These are phyloP conservation scores for Selaginella moellendorffii DNA, from an alignment of 75 land plant species.

Conservation along the genomic window DNA sequence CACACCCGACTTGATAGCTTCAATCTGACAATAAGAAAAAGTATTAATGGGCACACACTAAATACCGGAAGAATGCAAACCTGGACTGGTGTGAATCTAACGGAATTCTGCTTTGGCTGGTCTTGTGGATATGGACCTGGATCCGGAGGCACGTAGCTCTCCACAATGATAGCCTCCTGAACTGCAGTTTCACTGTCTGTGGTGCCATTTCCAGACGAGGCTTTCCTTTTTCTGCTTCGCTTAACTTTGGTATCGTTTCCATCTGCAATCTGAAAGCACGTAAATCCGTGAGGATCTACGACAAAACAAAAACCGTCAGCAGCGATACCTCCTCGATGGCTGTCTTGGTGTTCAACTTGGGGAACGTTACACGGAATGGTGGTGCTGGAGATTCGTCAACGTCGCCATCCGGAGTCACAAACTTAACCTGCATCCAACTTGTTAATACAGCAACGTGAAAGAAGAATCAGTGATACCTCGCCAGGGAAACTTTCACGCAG, in stretches of 20 bases:
- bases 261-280: no score
- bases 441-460: not conserved
- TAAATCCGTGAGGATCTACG: no score
- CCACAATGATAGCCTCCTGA: constrained; percentile 43
- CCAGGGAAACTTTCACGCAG: constrained; percentile 55
- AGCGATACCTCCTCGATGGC: no score
- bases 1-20: constrained; percentile 1
- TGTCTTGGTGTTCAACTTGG: constrained; percentile 29
- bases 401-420: constrained; percentile 45
- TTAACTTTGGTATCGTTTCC: no score
- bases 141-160: constrained; percentile 86
- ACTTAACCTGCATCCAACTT: constrained; percentile 33
- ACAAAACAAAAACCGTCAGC: no score
- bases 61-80: constrained; percentile 19
- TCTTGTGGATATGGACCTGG: constrained; percentile 99
- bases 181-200: constrained; percentile 18
- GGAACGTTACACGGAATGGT: constrained; percentile 52
- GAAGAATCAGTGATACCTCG: constrained; percentile 9
- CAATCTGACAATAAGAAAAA: constrained; percentile 1
- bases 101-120: constrained; percentile 88
- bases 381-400: constrained; percentile 44
- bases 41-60: no score
- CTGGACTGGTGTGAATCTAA: constrained; percentile 92
- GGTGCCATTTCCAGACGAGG: no score
- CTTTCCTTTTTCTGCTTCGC: no score